A percentile compares a stretch with the other conserved stretches of the same genome.
Evolutionary conservation across 78 protist genomes (phyloP).

Genomic region (Guillardia theta): DNA sequence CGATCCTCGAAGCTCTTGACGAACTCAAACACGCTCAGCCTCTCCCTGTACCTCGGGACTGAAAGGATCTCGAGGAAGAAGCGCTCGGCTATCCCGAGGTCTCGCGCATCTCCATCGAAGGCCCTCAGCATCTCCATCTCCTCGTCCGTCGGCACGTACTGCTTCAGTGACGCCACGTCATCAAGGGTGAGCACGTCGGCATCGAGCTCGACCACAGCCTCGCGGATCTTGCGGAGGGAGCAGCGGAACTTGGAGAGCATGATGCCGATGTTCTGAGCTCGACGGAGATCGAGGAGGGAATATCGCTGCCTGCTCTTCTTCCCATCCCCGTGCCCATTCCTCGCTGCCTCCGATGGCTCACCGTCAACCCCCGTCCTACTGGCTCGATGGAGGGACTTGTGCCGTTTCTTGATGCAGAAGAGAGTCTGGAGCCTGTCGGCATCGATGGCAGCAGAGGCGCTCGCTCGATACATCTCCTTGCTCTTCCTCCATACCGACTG

Average conservation of each 20-base stretch:
- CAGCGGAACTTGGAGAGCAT: slow-evolving; percentile 5
- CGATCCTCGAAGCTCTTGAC: neutral
- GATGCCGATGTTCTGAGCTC: neutral
- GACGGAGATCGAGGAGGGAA: neutral
- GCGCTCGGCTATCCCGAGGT: neutral
- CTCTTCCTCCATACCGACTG: neutral
- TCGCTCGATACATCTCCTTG: neutral
- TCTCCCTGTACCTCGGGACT: neutral
- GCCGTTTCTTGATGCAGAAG: neutral
- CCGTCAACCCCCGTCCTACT: too few species aligned
- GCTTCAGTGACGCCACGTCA: neutral
- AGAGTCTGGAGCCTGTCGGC: neutral
- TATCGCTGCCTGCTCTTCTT: neutral
- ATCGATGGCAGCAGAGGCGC: neutral
- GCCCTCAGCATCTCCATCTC: neutral
- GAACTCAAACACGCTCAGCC: neutral
- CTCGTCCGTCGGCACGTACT: slow-evolving; percentile 7
- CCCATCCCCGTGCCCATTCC: neutral
- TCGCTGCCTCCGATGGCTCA: neutral
- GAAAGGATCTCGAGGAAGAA: neutral
- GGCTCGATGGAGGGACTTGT: too few species aligned
- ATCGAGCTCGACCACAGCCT: neutral
- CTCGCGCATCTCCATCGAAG: neutral
- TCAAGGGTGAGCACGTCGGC: neutral
- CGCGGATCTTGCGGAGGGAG: neutral